Conservation (phyloP, 148 eudicot species). For the Chenopodium quinoa region DNA sequence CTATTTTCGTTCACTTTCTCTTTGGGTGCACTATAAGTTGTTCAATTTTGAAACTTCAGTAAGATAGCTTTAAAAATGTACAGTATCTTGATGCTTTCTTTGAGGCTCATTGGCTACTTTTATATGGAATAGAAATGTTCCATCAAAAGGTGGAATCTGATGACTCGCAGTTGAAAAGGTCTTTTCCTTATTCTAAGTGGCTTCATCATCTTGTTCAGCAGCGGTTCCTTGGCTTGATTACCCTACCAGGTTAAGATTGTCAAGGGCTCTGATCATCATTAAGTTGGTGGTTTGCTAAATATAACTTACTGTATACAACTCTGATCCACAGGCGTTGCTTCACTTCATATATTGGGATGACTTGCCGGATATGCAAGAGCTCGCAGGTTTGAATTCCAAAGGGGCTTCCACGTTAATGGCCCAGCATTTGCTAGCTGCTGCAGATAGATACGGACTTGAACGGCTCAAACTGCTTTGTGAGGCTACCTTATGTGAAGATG, state of each 20-base stretch:
- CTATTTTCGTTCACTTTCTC: not conserved
- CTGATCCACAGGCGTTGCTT: slow-evolving; percentile 66
- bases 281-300: not conserved
- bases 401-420: slow-evolving; percentile 77
- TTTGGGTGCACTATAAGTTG: not conserved
- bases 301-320: slow-evolving; percentile 6
- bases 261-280: slow-evolving; percentile 2
- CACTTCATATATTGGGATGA: slow-evolving; percentile 88
- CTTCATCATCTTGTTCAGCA: slow-evolving; percentile 24
- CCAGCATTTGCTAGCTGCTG: slow-evolving; percentile 96
- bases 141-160: slow-evolving; percentile 22
- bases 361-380: slow-evolving; percentile 81
- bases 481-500: slow-evolving; percentile 74
- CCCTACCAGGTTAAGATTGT: slow-evolving; percentile 19
- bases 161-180: slow-evolving; percentile 27
- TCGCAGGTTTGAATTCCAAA: slow-evolving; percentile 71
- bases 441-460: slow-evolving; percentile 87
- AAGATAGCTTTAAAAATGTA: not conserved
- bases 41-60: not conserved
- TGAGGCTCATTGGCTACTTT: slow-evolving; percentile 22
- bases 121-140: slow-evolving; percentile 12
- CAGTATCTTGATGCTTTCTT: slow-evolving; percentile 11
- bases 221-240: slow-evolving; percentile 23
- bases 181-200: slow-evolving; percentile 19
- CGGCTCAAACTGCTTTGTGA: slow-evolving; percentile 81